phyloP scores from a whole-genome alignment of 352 stramenopile genomes.

The Globisporangium cylindrosporum region DNA sequence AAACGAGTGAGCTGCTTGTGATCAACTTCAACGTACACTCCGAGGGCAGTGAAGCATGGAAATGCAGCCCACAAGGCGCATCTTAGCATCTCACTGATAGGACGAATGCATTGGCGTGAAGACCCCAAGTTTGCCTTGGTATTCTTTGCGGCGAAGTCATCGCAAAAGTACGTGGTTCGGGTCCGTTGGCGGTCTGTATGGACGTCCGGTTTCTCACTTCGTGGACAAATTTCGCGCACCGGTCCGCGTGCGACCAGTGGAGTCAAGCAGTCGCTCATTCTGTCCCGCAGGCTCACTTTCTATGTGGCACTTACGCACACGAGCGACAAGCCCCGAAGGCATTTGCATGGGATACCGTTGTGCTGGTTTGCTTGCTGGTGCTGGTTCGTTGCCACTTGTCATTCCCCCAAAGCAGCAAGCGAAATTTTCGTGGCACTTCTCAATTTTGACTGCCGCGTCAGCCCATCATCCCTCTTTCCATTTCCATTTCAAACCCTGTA shows the following conservation, averaged over 20 bases:
- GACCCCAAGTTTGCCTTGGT: background rate
- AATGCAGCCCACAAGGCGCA: background rate
- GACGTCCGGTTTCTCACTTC: conserved; percentile 2
- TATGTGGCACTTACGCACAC: background rate
- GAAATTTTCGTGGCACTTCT: background rate
- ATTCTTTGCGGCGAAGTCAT: background rate
- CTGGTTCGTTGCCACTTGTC: background rate
- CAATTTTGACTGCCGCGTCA: background rate
- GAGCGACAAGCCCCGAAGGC: background rate
- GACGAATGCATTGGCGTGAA: background rate
- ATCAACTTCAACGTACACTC: background rate
- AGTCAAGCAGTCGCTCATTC: background rate
- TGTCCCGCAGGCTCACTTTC: background rate
- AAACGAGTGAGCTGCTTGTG: background rate
- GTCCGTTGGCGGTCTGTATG: too few relatives aligned
- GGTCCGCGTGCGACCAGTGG: background rate
- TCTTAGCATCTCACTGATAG: background rate
- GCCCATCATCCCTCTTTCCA: background rate
- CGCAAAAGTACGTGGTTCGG: background rate
- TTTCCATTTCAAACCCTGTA: background rate
- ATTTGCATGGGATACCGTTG: background rate
- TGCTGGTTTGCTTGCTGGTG: background rate
- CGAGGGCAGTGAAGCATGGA: background rate
- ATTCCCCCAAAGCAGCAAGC: background rate
- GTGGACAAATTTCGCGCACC: conserved; percentile 6